Percentiles rank a stretch among this genome's conserved stretches.
These are phyloP conservation scores for Colletotrichum tropicicola DNA, from an alignment of 2,329 filamentous ascomycete species.

Conservation along the genomic window DNA sequence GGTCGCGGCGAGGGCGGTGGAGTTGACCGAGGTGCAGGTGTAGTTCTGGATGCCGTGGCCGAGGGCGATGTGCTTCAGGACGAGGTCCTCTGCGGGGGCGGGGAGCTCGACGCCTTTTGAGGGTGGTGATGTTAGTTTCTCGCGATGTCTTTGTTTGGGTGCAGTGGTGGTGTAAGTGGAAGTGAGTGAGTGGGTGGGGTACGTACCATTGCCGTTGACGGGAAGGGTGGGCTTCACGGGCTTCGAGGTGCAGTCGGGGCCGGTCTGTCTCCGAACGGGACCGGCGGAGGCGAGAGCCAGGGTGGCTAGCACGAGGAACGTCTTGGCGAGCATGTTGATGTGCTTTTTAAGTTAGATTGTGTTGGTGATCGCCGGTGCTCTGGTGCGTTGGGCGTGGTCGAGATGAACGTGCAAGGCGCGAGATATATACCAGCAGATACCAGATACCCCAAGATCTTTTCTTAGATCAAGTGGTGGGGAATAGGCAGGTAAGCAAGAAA, in stretches of 20 bases:
- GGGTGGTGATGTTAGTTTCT: neutral
- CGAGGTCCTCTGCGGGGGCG: conserved; percentile 45
- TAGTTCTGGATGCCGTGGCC: conserved; percentile 77
- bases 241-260: conserved; percentile 32
- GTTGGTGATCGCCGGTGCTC: conserved; percentile 2
- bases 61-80: conserved; percentile 64
- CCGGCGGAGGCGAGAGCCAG: conserved; percentile 43
- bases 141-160: no score
- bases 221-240: conserved; percentile 45
- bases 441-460: conserved; percentile 15
- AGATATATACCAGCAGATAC: conserved; percentile 24
- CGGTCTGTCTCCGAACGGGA: conserved; percentile 33
- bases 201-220: conserved; percentile 48
- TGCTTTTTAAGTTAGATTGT: neutral
- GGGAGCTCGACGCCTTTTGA: conserved; percentile 52
- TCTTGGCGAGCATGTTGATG: conserved; percentile 38
- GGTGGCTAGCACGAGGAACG: conserved; percentile 43
- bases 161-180: neutral
- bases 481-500: neutral
- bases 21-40: conserved; percentile 57
- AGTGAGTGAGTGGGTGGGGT: conserved; percentile 14
- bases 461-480: conserved; percentile 23
- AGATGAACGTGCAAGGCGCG: neutral
- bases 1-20: conserved; percentile 36
- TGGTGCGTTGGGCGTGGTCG: neutral